Conservation (phyloP, 129 eudicot genomes). For the Arctium lappa region DNA sequence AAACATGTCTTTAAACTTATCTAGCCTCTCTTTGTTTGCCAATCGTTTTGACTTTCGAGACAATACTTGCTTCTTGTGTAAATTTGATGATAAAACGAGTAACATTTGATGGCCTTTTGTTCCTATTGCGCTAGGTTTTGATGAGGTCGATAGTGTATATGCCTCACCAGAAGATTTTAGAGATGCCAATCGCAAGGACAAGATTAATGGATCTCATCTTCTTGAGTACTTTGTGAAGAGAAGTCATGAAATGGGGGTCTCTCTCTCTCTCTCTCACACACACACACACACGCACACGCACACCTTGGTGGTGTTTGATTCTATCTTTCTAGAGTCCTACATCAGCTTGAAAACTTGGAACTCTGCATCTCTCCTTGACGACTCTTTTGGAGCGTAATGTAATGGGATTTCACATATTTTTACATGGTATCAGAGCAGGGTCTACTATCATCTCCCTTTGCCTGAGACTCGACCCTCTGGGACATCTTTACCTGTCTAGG, state of each 20-base stretch:
- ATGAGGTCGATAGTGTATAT: conserved; percentile 80
- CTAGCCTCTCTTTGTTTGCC: background rate
- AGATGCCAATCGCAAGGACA: conserved; percentile 51
- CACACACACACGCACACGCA: background rate
- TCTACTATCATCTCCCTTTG: no score
- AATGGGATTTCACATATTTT: background rate
- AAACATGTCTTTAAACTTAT: background rate
- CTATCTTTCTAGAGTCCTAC: background rate
- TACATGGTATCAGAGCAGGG: background rate
- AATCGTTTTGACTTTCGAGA: conserved; percentile 1
- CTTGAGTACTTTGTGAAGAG: conserved; percentile 83
- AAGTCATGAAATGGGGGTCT: conserved; percentile 89
- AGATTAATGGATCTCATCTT: conserved; percentile 68
- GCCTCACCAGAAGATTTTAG: conserved; percentile 94
- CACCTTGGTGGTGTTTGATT: background rate
- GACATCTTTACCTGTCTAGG: background rate
- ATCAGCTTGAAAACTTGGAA: background rate
- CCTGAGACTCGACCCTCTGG: no score
- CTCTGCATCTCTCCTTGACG: background rate
- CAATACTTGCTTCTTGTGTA: background rate
- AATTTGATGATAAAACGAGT: background rate
- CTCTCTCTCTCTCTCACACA: background rate
- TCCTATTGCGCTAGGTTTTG: conserved; percentile 55
- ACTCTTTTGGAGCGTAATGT: background rate
- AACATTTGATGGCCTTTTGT: background rate